A percentile compares a stretch with the other conserved stretches of the same genome.
Evolutionary conservation across 306 rosid species (phyloP).

Genomic region (Pyrus betulifolia): DNA sequence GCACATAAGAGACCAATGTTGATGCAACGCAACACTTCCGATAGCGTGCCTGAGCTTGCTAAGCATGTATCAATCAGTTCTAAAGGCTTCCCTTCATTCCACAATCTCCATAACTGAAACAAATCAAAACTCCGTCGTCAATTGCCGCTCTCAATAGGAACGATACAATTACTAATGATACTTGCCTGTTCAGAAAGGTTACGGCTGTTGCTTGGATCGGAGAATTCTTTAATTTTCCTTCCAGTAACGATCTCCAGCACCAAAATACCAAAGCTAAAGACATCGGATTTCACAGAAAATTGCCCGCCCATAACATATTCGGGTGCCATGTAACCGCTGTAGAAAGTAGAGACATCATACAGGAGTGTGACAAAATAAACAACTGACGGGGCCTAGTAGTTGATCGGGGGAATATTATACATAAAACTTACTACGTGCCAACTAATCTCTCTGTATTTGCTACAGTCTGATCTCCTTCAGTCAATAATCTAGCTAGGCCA

Average conservation of each 20-base stretch:
- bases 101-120: slow-evolving; percentile 20
- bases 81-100: slow-evolving; percentile 20
- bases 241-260: slow-evolving; percentile 43
- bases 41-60: background rate
- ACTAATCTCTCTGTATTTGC: slow-evolving; percentile 48
- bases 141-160: background rate
- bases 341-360: background rate
- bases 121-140: background rate
- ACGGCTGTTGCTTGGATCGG: slow-evolving; percentile 10
- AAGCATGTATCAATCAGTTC: slow-evolving; percentile 24
- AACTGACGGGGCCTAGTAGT: background rate
- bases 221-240: slow-evolving; percentile 32
- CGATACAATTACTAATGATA: background rate
- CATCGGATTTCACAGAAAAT: slow-evolving; percentile 49
- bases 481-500: slow-evolving; percentile 44
- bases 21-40: slow-evolving; percentile 26
- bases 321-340: slow-evolving; percentile 58
- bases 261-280: slow-evolving; percentile 51
- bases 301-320: slow-evolving; percentile 43
- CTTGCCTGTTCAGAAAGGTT: slow-evolving; percentile 52
- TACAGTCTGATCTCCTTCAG: slow-evolving; percentile 32
- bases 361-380: background rate
- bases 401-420: background rate
- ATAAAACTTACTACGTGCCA: slow-evolving; percentile 50
- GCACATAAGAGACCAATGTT: slow-evolving; percentile 41